phyloP scores from a whole-genome alignment of 164 flowering plant genomes.

The Liquidambar formosana region DNA sequence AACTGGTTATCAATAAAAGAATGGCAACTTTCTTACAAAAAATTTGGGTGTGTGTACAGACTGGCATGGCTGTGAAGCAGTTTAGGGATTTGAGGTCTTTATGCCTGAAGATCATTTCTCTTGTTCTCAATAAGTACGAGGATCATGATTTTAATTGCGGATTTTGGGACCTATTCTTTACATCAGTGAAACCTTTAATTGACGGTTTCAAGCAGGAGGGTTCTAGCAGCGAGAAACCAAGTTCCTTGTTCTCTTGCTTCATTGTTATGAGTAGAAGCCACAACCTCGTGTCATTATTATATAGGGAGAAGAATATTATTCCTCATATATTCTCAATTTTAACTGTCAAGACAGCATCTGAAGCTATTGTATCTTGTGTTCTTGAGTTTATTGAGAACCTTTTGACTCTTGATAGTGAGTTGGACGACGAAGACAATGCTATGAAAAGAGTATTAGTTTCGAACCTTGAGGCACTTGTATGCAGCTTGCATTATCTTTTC shows the following conservation, averaged over 20 bases:
- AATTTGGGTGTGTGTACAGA: constrained; percentile 45
- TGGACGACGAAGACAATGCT: constrained; percentile 35
- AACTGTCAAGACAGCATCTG: constrained; percentile 60
- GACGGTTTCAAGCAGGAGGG: constrained; percentile 80
- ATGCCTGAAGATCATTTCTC: constrained; percentile 71
- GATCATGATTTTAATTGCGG: constrained; percentile 60
- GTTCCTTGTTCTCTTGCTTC: constrained; percentile 88
- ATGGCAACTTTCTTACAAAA: background rate
- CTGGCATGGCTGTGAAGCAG: constrained; percentile 48
- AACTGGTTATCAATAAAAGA: background rate
- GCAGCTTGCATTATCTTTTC: constrained; percentile 61
- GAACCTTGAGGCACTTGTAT: constrained; percentile 57
- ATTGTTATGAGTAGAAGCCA: constrained; percentile 82
- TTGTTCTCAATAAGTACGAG: constrained; percentile 66
- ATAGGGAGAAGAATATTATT: constrained; percentile 56
- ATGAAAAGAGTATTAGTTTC: constrained; percentile 43
- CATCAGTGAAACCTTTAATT: constrained; percentile 63
- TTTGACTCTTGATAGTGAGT: constrained; percentile 56
- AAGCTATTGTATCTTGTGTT: constrained; percentile 58
- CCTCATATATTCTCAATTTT: constrained; percentile 82
- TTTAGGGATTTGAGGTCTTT: constrained; percentile 77
- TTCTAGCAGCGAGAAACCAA: constrained; percentile 87
- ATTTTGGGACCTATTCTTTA: constrained; percentile 85
- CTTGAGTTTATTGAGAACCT: constrained; percentile 78
- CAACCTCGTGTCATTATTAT: constrained; percentile 59